Conservation (phyloP, 768 basidiomycete genomes). For the Leccinum subtestaceum region DNA sequence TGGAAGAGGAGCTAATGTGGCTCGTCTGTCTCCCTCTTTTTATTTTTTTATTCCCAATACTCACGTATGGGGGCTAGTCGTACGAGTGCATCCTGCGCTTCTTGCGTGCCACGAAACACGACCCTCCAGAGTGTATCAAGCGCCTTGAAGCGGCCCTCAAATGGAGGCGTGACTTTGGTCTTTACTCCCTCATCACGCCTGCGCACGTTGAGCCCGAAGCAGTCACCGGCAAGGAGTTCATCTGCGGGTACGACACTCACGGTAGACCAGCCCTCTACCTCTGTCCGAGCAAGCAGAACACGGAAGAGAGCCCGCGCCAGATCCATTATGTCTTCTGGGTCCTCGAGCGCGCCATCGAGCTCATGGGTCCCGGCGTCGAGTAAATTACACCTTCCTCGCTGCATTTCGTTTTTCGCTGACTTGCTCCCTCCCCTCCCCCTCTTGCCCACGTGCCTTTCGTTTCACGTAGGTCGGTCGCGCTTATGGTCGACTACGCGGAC, state of each 20-base stretch:
- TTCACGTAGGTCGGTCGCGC: slow-evolving; percentile 51
- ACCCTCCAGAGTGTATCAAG: slow-evolving; percentile 51
- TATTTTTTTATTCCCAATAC: background rate
- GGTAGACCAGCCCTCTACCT: slow-evolving; percentile 72
- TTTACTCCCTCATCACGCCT: slow-evolving; percentile 61
- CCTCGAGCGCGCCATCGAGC: slow-evolving; percentile 71
- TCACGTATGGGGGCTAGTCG: slow-evolving; percentile 32
- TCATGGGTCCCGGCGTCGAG: slow-evolving; percentile 87
- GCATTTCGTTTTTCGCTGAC: background rate
- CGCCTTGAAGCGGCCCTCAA: slow-evolving; percentile 69
- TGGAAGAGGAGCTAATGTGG: slow-evolving; percentile 76
- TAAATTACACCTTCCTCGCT: slow-evolving; percentile 32
- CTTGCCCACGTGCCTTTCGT: background rate
- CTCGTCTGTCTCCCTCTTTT: slow-evolving; percentile 41
- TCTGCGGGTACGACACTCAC: slow-evolving; percentile 72
- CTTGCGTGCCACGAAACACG: slow-evolving; percentile 78
- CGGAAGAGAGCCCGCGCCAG: slow-evolving; percentile 65
- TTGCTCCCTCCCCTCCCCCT: background rate
- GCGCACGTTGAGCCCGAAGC: slow-evolving; percentile 73
- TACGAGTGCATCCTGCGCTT: slow-evolving; percentile 76
- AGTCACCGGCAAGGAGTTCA: slow-evolving; percentile 77
- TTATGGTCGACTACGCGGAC: slow-evolving; percentile 79
- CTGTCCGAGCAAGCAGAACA: slow-evolving; percentile 72
- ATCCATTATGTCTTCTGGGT: slow-evolving; percentile 75
- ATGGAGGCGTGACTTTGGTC: slow-evolving; percentile 79